Percentiles rank a stretch among this genome's conserved stretches.
phyloP scores from a whole-genome alignment of 2,329 filamentous ascomycete species.

The Talaromyces amestolkiae region DNA sequence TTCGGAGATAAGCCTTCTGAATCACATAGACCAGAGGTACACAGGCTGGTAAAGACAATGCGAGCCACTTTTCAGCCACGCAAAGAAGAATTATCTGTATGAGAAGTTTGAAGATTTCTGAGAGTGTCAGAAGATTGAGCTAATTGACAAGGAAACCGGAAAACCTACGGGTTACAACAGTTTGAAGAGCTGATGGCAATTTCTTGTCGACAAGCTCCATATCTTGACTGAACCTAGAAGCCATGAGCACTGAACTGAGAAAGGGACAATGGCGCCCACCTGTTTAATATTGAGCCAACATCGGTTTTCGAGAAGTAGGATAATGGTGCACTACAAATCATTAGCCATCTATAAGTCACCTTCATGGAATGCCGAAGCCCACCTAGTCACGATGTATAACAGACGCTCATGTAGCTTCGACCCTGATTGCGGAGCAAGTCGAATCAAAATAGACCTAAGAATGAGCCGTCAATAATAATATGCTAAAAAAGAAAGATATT shows the following conservation, averaged over 20 bases:
- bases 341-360: neutral
- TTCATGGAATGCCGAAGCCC: too few species aligned
- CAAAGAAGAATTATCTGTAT: slow-evolving; percentile 11
- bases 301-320: slow-evolving; percentile 12
- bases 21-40: slow-evolving; percentile 46
- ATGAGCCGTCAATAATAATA: neutral
- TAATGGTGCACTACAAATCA: slow-evolving; percentile 3
- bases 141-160: too few species aligned
- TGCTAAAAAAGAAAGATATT: neutral
- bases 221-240: slow-evolving; percentile 35
- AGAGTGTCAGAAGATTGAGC: too few species aligned
- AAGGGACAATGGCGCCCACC: neutral
- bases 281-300: slow-evolving; percentile 11
- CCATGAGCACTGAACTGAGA: neutral
- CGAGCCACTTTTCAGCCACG: slow-evolving; percentile 1
- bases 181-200: slow-evolving; percentile 30
- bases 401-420: slow-evolving; percentile 12
- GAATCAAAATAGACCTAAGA: slow-evolving; percentile 9
- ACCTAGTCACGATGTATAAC: slow-evolving; percentile 11
- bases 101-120: slow-evolving; percentile 16
- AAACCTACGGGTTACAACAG: slow-evolving; percentile 8
- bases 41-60: slow-evolving; percentile 8
- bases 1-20: slow-evolving; percentile 59
- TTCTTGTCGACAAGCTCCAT: slow-evolving; percentile 45
- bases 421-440: slow-evolving; percentile 15